Percentiles rank a stretch among this genome's conserved stretches.
Evolutionary conservation across 2,329 filamentous ascomycete genomes (phyloP).

Genomic region (Podosphaera aphanis): DNA sequence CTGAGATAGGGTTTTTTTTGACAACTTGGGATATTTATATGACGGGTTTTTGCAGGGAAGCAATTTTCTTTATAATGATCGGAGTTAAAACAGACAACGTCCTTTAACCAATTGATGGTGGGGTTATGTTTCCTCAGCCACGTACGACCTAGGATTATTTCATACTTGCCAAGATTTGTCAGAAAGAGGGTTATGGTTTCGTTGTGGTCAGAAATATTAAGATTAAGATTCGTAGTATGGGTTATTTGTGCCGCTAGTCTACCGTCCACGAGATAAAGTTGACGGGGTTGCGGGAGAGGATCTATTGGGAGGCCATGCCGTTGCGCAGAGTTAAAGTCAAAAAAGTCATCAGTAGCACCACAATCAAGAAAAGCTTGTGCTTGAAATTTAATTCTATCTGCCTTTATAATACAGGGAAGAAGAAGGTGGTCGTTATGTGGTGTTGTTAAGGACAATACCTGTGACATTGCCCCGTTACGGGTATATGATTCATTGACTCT

Average conservation of each 20-base stretch:
- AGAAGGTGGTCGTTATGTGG: too few relatives aligned
- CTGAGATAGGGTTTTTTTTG: too few relatives aligned
- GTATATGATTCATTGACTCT: too few relatives aligned
- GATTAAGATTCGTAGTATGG: not conserved
- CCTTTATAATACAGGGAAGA: not conserved
- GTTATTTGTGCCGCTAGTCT: not conserved
- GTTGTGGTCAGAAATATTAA: not conserved
- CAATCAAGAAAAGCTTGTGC: not conserved
- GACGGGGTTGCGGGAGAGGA: not conserved
- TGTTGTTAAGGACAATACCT: too few relatives aligned
- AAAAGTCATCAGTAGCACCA: not conserved
- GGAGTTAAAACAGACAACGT: not conserved
- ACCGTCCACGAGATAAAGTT: not conserved
- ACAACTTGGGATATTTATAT: not conserved
- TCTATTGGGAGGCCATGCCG: not conserved
- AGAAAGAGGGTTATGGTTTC: not conserved
- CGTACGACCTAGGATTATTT: not conserved
- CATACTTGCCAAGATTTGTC: not conserved
- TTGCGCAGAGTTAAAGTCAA: not conserved
- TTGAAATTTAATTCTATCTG: not conserved
- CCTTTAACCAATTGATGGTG: not conserved
- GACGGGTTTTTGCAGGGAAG: not conserved
- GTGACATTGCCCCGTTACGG: too few relatives aligned
- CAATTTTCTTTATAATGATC: not conserved
- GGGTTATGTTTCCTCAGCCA: constrained; percentile 1